phyloP scores from a whole-genome alignment of 805 yeast genomes.

The Kluyveromyces siamensis region DNA sequence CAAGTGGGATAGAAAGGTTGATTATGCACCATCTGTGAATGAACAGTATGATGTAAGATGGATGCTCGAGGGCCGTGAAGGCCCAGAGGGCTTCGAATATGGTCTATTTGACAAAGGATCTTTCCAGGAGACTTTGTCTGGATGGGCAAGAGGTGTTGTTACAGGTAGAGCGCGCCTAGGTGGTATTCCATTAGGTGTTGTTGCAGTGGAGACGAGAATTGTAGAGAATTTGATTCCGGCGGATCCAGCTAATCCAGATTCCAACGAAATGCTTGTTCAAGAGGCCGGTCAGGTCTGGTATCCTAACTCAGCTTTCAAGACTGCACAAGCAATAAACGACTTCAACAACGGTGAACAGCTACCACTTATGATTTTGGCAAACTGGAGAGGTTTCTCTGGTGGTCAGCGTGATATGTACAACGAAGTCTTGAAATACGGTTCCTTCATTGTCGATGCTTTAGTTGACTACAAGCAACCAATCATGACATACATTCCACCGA shows the following conservation, averaged over 20 bases:
- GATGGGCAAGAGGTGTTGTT: conserved; percentile 98
- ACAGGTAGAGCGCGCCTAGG: conserved; percentile 98
- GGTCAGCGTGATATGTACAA: conserved; percentile 99
- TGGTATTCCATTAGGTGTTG: conserved; percentile 97
- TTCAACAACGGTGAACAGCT: conserved; percentile 97
- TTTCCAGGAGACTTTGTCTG: conserved; percentile 91
- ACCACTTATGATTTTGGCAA: conserved; percentile 94
- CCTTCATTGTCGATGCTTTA: conserved; percentile 93
- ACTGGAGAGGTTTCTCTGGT: conserved; percentile 99
- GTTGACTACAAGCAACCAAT: conserved; percentile 95
- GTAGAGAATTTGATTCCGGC: conserved; percentile 92
- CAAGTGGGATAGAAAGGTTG: conserved; percentile 90
- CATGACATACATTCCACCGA: conserved; percentile 94
- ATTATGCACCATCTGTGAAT: conserved; percentile 60
- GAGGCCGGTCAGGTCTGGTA: conserved; percentile 99
- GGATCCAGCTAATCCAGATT: conserved; percentile 96
- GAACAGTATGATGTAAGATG: conserved; percentile 87
- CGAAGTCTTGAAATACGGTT: conserved; percentile 94
- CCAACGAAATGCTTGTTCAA: conserved; percentile 76
- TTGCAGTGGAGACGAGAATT: conserved; percentile 87
- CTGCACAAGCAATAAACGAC: conserved; percentile 96
- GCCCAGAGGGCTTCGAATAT: conserved; percentile 63
- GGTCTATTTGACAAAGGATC: conserved; percentile 92
- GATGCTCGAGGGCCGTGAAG: conserved; percentile 79
- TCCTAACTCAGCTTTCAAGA: conserved; percentile 98